Base-by-base conservation (phyloP, 1,284 basidiomycete genomes). In the Paramarasmius palmivorus region DNA sequence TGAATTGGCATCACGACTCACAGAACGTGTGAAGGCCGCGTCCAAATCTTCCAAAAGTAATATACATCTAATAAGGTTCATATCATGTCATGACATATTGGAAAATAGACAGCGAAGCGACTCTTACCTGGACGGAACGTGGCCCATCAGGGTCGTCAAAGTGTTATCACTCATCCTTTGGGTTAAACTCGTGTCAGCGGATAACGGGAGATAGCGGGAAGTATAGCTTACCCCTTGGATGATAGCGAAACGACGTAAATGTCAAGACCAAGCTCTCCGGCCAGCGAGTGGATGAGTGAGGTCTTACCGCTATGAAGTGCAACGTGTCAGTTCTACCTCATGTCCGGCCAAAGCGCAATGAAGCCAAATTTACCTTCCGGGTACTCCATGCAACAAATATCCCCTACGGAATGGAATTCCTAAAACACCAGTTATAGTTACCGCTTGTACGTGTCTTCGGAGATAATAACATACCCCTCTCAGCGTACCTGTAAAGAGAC, bases 161-260 rank as follows among this genome's bases (percentile, higher is more conserved):
- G 83, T 90, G 67, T 90, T 90, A 71, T 95, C 92, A 69, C 89
- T 92, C 88, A 95, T 91, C 55, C 89, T 90, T 63, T 50, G 57
- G 37, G 22, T 17, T 7, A 45, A 44, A 41, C n/a, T 44, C 36
- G 54, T 41, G 14, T 38, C 32, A 44, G 26, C 19, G 34, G 53
- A 57, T 49, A 59, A 22, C 38, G 41, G 20, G 41, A 51, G 34
- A 52, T 19, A 32, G 36, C 49, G 46, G 49, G 38, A 51, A 46
- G 37, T 53, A 54, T 47, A 38, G 52, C 80, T 60, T 72, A 89
- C 89, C 88, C 90, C 68, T 92, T 92, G 37, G 88, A 84, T 42
- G 90, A 92, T 49, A 95, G 73, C 51, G 88, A 91, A 58, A 94
- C 83, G 49, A 92, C 89, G 65, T 93, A 94, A 59, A 95, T 92